These are phyloP conservation scores for Keithomyces neogunnii DNA, from an alignment of 2,329 filamentous ascomycete genomes.

Conservation along the genomic window DNA sequence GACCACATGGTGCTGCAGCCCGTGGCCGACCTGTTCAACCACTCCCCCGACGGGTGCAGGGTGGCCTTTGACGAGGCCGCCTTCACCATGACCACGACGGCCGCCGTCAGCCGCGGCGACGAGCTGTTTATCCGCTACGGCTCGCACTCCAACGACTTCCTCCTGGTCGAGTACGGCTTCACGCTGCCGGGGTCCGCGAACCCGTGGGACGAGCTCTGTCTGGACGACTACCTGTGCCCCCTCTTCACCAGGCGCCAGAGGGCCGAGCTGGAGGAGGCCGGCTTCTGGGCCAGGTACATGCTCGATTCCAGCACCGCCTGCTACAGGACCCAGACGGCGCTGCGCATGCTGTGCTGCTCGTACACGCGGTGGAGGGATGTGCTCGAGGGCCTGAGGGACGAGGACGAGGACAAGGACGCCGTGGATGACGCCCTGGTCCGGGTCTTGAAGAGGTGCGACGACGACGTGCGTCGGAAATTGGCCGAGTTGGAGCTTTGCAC, in stretches of 20 bases:
- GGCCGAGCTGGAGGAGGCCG: conserved; percentile 31
- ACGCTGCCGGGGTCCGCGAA: conserved; percentile 33
- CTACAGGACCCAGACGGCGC: conserved; percentile 46
- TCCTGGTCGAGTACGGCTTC: conserved; percentile 60
- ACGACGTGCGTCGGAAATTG: conserved; percentile 21
- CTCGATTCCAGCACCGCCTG: conserved; percentile 42
- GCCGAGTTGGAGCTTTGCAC: conserved; percentile 21
- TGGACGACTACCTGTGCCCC: conserved; percentile 39
- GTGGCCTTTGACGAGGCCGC: conserved; percentile 41
- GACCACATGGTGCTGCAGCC: conserved; percentile 64
- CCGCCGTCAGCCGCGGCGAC: conserved; percentile 43
- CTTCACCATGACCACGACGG: conserved; percentile 46
- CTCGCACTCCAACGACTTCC: conserved; percentile 58
- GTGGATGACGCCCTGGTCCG: conserved; percentile 28
- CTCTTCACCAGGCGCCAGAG: conserved; percentile 25
- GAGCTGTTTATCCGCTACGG: conserved; percentile 65
- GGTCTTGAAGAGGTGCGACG: conserved; percentile 29
- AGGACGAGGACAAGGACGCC: conserved; percentile 32
- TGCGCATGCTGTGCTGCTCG: conserved; percentile 30
- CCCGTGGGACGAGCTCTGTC: conserved; percentile 39
- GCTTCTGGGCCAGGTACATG: conserved; percentile 43
- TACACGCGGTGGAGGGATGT: conserved; percentile 31
- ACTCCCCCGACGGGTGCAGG: conserved; percentile 39
- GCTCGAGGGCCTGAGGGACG: conserved; percentile 38
- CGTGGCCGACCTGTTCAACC: conserved; percentile 65